Conservation (phyloP, 176 grass and related monocot genomes). For the Carex pumila region DNA sequence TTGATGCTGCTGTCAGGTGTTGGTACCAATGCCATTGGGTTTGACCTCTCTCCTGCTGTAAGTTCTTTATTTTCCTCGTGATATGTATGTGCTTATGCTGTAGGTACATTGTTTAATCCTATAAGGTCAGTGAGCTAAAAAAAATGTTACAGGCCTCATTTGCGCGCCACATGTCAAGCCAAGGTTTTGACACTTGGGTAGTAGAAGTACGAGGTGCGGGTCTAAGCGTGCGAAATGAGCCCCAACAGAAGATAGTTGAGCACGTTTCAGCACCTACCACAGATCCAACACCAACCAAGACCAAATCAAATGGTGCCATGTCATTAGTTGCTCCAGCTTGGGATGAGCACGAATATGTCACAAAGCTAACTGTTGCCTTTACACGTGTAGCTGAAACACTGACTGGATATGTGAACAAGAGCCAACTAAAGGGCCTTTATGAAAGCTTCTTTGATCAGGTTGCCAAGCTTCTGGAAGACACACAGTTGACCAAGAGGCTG, state of each 20-base stretch:
- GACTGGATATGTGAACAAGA: conserved; percentile 71
- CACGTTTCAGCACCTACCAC: neutral
- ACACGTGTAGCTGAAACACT: conserved; percentile 57
- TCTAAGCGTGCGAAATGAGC: conserved; percentile 39
- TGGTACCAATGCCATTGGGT: conserved; percentile 80
- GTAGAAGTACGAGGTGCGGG: conserved; percentile 91
- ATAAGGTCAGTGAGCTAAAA: neutral
- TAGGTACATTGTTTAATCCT: neutral
- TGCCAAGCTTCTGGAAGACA: conserved; percentile 61
- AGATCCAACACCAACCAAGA: neutral
- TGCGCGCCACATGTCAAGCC: conserved; percentile 90
- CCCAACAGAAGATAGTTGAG: conserved; percentile 2
- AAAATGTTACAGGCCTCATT: conserved; percentile 64
- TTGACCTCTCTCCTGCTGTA: conserved; percentile 96
- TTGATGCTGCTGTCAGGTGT: conserved; percentile 95
- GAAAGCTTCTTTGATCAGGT: conserved; percentile 70
- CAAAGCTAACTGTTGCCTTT: conserved; percentile 62
- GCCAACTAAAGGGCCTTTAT: conserved; percentile 45
- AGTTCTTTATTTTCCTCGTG: conserved; percentile 8
- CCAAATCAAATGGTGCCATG: neutral
- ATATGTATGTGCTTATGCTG: neutral
- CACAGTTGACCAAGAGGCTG: conserved; percentile 43
- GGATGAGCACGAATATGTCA: conserved; percentile 69
- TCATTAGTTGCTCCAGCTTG: conserved; percentile 13
- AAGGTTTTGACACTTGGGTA: conserved; percentile 98